These are phyloP conservation scores for Trametopsis cervina DNA, from an alignment of 768 basidiomycete genomes.

Conservation along the genomic window DNA sequence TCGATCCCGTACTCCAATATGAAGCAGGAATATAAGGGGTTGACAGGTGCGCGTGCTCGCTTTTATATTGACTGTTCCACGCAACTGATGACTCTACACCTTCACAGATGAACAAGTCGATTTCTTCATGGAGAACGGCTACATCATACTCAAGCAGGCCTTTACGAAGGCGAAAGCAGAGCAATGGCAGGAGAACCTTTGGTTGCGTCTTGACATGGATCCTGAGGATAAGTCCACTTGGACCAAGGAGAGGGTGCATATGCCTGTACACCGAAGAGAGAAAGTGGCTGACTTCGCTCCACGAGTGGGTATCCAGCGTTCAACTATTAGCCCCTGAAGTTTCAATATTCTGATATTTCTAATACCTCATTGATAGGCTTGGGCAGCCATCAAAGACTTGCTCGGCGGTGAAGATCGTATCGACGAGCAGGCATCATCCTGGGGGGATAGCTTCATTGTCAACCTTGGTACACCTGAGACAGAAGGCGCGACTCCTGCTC, in stretches of 20 bases:
- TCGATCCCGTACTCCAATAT: no score
- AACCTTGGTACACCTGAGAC: constrained; percentile 26
- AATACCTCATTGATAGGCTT: constrained; percentile 15
- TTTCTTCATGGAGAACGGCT: constrained; percentile 30
- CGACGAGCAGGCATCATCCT: constrained; percentile 19
- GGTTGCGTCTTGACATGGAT: constrained; percentile 27
- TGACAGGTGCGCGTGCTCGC: constrained; percentile 5
- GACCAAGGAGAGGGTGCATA: constrained; percentile 22
- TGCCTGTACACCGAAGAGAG: constrained; percentile 46
- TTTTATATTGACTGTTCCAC: not conserved
- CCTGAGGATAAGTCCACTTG: constrained; percentile 30
- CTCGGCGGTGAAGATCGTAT: constrained; percentile 30
- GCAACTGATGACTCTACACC: no score
- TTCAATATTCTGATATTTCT: not conserved
- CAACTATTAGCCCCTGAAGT: not conserved
- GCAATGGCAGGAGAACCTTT: constrained; percentile 28
- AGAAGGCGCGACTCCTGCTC: constrained; percentile 2
- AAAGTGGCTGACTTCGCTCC: constrained; percentile 44
- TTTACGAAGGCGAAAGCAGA: constrained; percentile 24
- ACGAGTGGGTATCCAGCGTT: constrained; percentile 27
- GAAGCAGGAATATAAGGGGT: constrained; percentile 4
- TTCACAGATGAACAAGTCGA: constrained; percentile 23
- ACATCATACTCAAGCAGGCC: constrained; percentile 25
- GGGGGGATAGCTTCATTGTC: constrained; percentile 29
- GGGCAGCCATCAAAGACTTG: constrained; percentile 20